These are phyloP conservation scores for Fusarium drepaniforme DNA, from an alignment of 2,329 filamentous ascomycete genomes.

Conservation along the genomic window DNA sequence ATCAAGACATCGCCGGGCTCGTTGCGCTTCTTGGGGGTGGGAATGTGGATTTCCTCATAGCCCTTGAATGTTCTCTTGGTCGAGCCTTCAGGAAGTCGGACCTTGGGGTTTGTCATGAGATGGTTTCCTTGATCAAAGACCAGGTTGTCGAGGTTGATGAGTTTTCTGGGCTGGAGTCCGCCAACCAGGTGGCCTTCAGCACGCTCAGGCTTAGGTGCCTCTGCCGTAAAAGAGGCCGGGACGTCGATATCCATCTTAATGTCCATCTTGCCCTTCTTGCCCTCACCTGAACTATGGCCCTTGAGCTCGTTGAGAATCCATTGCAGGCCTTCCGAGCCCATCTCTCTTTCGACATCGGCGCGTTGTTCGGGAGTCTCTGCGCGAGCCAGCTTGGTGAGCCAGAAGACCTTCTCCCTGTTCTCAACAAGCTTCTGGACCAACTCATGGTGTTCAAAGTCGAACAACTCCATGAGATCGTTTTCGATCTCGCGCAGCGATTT, in stretches of 20 bases:
- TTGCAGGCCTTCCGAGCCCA: slow-evolving; percentile 88
- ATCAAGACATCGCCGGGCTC: slow-evolving; percentile 86
- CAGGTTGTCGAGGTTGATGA: slow-evolving; percentile 95
- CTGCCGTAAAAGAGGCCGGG: slow-evolving; percentile 68
- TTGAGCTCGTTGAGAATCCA: slow-evolving; percentile 90
- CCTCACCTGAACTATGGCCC: slow-evolving; percentile 74
- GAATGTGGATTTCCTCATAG: slow-evolving; percentile 98
- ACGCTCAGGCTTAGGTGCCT: slow-evolving; percentile 64
- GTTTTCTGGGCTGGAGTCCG: slow-evolving; percentile 85
- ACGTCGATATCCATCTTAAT: slow-evolving; percentile 97
- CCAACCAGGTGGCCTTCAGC: slow-evolving; percentile 79
- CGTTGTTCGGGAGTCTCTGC: slow-evolving; percentile 84
- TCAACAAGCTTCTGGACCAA: slow-evolving; percentile 90
- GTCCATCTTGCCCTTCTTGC: slow-evolving; percentile 77
- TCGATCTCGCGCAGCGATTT: slow-evolving; percentile 92
- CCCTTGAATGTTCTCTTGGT: slow-evolving; percentile 97
- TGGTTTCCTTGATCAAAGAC: slow-evolving; percentile 99
- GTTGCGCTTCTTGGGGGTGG: slow-evolving; percentile 87
- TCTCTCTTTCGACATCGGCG: slow-evolving; percentile 86
- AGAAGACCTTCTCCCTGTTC: slow-evolving; percentile 94
- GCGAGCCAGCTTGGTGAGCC: slow-evolving; percentile 89
- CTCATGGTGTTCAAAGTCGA: slow-evolving; percentile 96
- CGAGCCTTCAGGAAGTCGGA: slow-evolving; percentile 92
- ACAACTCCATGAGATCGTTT: slow-evolving; percentile 98
- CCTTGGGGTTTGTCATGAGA: slow-evolving; percentile 98